Conservation (phyloP, 2,329 filamentous ascomycete genomes). For the Xylariales sp. region DNA sequence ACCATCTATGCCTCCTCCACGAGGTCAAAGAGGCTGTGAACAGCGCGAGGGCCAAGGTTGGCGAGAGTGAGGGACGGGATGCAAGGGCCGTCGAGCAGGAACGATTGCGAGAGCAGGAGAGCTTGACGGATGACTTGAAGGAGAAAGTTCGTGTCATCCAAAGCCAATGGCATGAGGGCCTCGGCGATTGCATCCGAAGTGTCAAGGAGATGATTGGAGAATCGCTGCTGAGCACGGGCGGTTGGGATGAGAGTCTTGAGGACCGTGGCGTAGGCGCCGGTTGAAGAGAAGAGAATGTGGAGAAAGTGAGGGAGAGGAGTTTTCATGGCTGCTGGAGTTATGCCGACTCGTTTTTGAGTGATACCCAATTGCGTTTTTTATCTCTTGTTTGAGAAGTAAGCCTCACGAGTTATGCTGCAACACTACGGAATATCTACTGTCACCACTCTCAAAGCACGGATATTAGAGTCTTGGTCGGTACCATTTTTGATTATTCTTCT, state of each 20-base stretch:
- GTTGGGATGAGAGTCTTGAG: constrained; percentile 78
- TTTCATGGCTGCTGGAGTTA: too few species aligned
- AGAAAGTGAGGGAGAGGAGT: too few species aligned
- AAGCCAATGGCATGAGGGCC: constrained; percentile 81
- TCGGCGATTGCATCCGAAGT: constrained; percentile 71
- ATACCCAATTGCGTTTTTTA: too few species aligned
- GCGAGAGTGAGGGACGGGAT: constrained; percentile 58
- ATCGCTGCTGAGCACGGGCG: constrained; percentile 72
- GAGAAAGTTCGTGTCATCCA: constrained; percentile 90
- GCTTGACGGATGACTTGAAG: constrained; percentile 81
- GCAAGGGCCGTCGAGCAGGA: constrained; percentile 47
- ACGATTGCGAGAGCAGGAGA: constrained; percentile 61
- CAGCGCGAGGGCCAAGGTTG: constrained; percentile 53
- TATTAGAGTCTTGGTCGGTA: too few species aligned
- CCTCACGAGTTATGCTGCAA: too few species aligned
- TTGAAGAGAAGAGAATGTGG: constrained; percentile 18
- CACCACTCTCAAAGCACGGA: too few species aligned
- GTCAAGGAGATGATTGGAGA: constrained; percentile 71
- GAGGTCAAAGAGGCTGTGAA: constrained; percentile 82
- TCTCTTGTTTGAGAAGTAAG: too few species aligned
- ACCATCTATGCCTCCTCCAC: constrained; percentile 83
- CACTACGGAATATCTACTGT: too few species aligned
- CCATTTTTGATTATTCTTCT: too few species aligned
- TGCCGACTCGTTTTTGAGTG: too few species aligned
- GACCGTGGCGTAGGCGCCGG: constrained; percentile 47